Percentiles rank a stretch among this genome's conserved stretches.
Conservation (phyloP, 129 eudicot genomes). For the Solidago caesia region DNA sequence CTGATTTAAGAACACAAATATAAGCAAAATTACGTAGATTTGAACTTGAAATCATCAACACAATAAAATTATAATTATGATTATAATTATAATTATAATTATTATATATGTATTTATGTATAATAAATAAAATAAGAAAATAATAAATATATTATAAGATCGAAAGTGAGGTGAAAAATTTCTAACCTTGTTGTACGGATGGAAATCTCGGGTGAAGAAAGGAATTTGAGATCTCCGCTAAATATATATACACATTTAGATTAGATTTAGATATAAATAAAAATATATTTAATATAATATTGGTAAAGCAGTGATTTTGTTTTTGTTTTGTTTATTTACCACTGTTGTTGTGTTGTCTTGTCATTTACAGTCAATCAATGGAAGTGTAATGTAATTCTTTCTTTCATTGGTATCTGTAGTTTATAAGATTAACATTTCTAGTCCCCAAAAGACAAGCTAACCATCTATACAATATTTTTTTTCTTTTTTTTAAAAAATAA, state of each 20-base stretch:
- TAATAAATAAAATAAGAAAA: not conserved
- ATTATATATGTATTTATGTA: no score
- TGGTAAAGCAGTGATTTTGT: slow-evolving; percentile 15
- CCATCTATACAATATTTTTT: no score
- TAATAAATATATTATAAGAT: not conserved
- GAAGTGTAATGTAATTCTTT: not conserved
- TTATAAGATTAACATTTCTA: no score
- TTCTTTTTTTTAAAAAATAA: no score
- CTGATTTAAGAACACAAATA: no score
- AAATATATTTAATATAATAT: not conserved
- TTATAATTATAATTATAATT: no score
- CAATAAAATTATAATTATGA: no score
- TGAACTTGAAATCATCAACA: no score
- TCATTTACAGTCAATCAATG: slow-evolving; percentile 24
- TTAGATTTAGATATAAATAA: not conserved
- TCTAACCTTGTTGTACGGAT: slow-evolving; percentile 28
- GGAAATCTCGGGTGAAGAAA: not conserved
- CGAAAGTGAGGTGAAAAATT: slow-evolving; percentile 14
- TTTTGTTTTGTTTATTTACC: not conserved
- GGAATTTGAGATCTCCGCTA: slow-evolving; percentile 31
- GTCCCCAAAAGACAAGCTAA: no score
- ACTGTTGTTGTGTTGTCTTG: not conserved
- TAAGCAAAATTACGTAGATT: no score
- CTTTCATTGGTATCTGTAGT: no score
- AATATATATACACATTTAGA: not conserved